Evolutionary conservation across 1,284 basidiomycete species (phyloP).

Genomic region (Irpex sp.): DNA sequence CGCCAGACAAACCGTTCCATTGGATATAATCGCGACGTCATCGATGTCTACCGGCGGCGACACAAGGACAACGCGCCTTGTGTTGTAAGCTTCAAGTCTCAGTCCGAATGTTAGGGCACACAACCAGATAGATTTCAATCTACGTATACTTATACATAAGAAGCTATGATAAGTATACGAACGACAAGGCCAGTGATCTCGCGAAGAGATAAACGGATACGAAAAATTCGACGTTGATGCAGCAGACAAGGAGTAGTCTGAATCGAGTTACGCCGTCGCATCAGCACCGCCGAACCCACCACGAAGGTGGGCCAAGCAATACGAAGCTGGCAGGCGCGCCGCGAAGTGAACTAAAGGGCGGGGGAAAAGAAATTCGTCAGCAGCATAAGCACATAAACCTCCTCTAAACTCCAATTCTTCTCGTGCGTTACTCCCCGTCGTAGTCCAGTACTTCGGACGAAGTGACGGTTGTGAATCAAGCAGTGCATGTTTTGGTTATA

Average conservation of each 20-base stretch:
- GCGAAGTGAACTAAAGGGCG: slow-evolving; percentile 28
- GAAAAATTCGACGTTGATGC: slow-evolving; percentile 16
- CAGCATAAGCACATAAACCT: neutral
- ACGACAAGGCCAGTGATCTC: slow-evolving; percentile 4
- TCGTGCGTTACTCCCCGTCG: neutral
- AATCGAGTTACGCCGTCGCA: slow-evolving; percentile 25
- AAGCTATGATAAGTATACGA: too few species aligned
- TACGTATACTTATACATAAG: too few species aligned
- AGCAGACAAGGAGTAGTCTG: slow-evolving; percentile 29
- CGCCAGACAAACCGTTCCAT: too few species aligned
- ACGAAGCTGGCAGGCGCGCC: slow-evolving; percentile 13
- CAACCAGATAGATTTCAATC: too few species aligned
- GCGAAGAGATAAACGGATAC: slow-evolving; percentile 15
- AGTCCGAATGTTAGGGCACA: too few species aligned
- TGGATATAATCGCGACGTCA: too few species aligned
- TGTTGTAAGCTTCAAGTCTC: too few species aligned
- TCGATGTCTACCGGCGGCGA: too few species aligned
- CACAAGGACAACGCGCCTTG: too few species aligned
- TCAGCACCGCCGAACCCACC: neutral
- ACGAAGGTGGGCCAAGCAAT: neutral
- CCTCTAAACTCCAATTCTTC: slow-evolving; percentile 6
- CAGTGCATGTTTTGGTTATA: neutral
- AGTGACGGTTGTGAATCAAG: neutral
- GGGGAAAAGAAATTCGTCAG: slow-evolving; percentile 3
- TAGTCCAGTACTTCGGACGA: neutral